phyloP scores from a whole-genome alignment of 2,329 filamentous ascomycete species.

The Plectosphaerella cucumerina region DNA sequence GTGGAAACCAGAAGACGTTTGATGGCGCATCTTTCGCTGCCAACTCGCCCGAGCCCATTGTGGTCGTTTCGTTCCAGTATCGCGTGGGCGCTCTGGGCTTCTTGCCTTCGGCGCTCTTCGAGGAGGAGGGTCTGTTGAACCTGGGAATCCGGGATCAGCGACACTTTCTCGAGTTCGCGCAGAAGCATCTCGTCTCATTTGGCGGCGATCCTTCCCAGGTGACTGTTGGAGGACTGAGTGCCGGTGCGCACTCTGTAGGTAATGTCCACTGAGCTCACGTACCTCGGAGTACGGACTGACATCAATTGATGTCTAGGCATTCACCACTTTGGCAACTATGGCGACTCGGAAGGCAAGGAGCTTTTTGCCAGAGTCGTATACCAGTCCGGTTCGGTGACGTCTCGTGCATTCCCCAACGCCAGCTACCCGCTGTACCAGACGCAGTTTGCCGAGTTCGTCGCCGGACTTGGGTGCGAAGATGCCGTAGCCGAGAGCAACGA shows the following conservation, averaged over 20 bases:
- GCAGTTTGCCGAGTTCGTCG: conserved; percentile 25
- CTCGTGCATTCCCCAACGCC: conserved; percentile 29
- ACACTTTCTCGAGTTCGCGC: conserved; percentile 48
- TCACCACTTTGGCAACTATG: conserved; percentile 30
- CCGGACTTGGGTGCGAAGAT: neutral
- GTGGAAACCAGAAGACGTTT: neutral
- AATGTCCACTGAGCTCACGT: too few relatives aligned
- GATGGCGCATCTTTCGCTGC: conserved; percentile 18
- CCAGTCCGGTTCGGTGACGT: conserved; percentile 31
- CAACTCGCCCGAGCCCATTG: conserved; percentile 16
- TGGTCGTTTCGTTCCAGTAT: conserved; percentile 23
- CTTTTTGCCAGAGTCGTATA: conserved; percentile 28
- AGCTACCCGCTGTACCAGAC: conserved; percentile 26
- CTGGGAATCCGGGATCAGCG: conserved; percentile 50
- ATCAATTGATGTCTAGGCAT: conserved; percentile 18
- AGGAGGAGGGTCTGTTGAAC: conserved; percentile 38
- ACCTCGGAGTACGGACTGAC: too few relatives aligned
- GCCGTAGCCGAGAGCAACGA: conserved; percentile 20
- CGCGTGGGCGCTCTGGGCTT: conserved; percentile 26
- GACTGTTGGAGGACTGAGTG: conserved; percentile 51
- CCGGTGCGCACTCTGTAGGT: conserved; percentile 37
- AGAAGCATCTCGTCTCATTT: conserved; percentile 46
- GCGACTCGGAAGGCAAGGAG: conserved; percentile 16
- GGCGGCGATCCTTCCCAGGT: conserved; percentile 48
- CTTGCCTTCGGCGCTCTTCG: conserved; percentile 37